Conservation (phyloP, 805 yeast genomes). For the Ascoidea rubescens region DNA sequence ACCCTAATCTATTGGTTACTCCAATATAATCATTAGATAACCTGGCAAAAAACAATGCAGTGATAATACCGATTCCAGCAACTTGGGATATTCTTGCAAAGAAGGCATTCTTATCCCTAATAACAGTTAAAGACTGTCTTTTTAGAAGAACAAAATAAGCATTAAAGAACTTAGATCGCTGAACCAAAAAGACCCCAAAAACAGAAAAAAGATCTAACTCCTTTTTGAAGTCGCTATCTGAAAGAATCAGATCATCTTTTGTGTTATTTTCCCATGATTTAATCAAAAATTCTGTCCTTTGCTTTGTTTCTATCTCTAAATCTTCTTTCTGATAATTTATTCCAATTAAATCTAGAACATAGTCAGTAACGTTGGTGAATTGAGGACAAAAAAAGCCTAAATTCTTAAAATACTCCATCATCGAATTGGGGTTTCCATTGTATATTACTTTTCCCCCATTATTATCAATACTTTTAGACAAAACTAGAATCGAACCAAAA, state of each 20-base stretch:
- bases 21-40: slow-evolving; percentile 32
- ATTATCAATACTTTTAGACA: slow-evolving; percentile 30
- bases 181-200: too few species aligned
- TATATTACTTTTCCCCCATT: slow-evolving; percentile 42
- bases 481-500: slow-evolving; percentile 59
- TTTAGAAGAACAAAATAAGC: slow-evolving; percentile 11
- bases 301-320: slow-evolving; percentile 20
- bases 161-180: too few species aligned
- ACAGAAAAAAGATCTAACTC: too few species aligned
- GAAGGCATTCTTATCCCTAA: slow-evolving; percentile 41
- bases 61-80: slow-evolving; percentile 46
- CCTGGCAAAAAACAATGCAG: slow-evolving; percentile 57
- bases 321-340: slow-evolving; percentile 30
- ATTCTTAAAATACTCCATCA: slow-evolving; percentile 32
- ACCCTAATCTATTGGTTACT: slow-evolving; percentile 55
- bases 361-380: slow-evolving; percentile 61
- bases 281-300: slow-evolving; percentile 25
- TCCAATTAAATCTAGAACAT: slow-evolving; percentile 55
- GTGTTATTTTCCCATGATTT: slow-evolving; percentile 20
- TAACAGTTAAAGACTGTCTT: slow-evolving; percentile 28
- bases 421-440: slow-evolving; percentile 35
- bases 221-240: too few species aligned
- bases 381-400: slow-evolving; percentile 45
- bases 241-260: too few species aligned
- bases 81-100: slow-evolving; percentile 54